phyloP scores from a whole-genome alignment of 1,284 basidiomycete species.

The Anthracocystis panici-leucophaei region DNA sequence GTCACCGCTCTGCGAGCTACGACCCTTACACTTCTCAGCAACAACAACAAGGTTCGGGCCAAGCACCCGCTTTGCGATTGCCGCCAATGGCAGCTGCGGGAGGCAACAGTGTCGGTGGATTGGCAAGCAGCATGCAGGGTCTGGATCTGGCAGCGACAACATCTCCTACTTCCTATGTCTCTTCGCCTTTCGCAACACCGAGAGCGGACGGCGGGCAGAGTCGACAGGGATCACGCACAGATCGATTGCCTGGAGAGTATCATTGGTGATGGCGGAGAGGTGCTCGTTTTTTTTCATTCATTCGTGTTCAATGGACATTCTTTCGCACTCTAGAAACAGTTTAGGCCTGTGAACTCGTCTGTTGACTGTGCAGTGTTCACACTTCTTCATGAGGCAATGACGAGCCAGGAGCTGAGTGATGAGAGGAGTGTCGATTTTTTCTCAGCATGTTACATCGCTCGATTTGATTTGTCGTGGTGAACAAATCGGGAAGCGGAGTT shows the following conservation, averaged over 20 bases:
- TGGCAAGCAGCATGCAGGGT: slow-evolving; percentile 20
- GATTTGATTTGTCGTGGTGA: background rate
- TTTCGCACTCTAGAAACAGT: background rate
- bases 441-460: background rate
- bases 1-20: slow-evolving; percentile 31
- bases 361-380: no score
- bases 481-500: slow-evolving; percentile 1
- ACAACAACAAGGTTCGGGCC: slow-evolving; percentile 2
- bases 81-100: slow-evolving; percentile 15
- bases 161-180: slow-evolving; percentile 34
- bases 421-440: background rate
- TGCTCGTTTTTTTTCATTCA: background rate
- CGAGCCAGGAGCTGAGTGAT: background rate
- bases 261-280: slow-evolving; percentile 29
- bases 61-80: slow-evolving; percentile 8
- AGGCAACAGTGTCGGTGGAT: background rate
- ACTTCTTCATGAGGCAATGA: background rate
- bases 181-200: slow-evolving; percentile 29
- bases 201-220: slow-evolving; percentile 9
- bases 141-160: slow-evolving; percentile 21
- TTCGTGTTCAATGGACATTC: no score
- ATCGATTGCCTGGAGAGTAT: slow-evolving; percentile 46
- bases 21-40: slow-evolving; percentile 25
- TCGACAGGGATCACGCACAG: slow-evolving; percentile 8
- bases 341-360: background rate